Percentiles rank a stretch among this genome's conserved stretches.
phyloP scores from a whole-genome alignment of 208 protist species.

The Trypanosoma mega region DNA sequence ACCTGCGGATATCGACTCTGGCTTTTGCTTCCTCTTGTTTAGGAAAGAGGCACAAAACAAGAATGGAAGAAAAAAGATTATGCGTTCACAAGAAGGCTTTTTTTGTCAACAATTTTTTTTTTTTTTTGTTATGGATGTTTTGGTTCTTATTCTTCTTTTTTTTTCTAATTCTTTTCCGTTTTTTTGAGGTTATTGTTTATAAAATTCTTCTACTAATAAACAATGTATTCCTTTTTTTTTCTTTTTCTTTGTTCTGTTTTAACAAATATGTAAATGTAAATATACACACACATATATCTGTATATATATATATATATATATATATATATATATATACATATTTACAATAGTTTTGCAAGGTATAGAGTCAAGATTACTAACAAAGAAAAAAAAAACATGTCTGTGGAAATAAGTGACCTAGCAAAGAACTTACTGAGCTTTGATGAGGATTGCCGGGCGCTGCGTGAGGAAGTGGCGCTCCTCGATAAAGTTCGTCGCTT shows the following conservation, averaged over 20 bases:
- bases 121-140: too few relatives aligned
- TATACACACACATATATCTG: not conserved
- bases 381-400: not conserved
- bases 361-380: not conserved
- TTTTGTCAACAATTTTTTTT: too few relatives aligned
- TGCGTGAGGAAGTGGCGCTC: conserved; percentile 59
- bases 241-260: not conserved
- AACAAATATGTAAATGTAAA: not conserved
- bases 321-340: not conserved
- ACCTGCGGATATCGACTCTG: too few relatives aligned
- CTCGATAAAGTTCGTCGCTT: conserved; percentile 45
- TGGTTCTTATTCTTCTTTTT: too few relatives aligned
- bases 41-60: too few relatives aligned
- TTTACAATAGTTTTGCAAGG: not conserved
- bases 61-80: too few relatives aligned
- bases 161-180: too few relatives aligned
- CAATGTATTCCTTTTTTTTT: not conserved
- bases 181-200: too few relatives aligned
- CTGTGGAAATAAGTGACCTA: conserved; percentile 25
- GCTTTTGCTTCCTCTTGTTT: too few relatives aligned
- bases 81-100: too few relatives aligned
- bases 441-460: conserved; percentile 50
- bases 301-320: conserved; percentile 2
- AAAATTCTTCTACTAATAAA: not conserved
- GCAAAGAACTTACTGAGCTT: conserved; percentile 49